Conservation (phyloP, 148 eudicot species). For the Diospyros kaki region DNA sequence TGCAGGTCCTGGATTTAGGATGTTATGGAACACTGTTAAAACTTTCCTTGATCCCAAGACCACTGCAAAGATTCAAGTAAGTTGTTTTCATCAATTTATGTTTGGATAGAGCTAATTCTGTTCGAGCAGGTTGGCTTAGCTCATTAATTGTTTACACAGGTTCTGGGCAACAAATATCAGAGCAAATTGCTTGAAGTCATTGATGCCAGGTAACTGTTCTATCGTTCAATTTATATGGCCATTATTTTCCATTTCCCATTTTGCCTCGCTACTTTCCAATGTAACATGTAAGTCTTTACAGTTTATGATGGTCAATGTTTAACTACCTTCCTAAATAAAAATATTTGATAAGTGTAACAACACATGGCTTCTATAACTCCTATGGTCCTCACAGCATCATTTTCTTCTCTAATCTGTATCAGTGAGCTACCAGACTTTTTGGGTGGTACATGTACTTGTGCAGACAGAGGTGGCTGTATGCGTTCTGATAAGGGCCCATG, state of each 20-base stretch:
- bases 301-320: background rate
- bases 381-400: constrained; percentile 5
- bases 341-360: background rate
- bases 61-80: constrained; percentile 85
- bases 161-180: constrained; percentile 83
- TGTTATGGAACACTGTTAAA: constrained; percentile 84
- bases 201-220: constrained; percentile 63
- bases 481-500: constrained; percentile 95
- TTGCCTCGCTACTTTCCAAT: background rate
- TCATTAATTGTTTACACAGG: constrained; percentile 37
- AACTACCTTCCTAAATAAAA: background rate
- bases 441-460: constrained; percentile 85
- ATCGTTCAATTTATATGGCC: constrained; percentile 34
- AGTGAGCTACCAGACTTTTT: constrained; percentile 90
- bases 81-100: constrained; percentile 9
- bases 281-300: background rate
- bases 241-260: background rate
- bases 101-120: background rate
- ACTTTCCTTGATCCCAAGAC: constrained; percentile 92
- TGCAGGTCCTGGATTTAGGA: constrained; percentile 91
- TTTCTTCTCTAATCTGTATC: constrained; percentile 19
- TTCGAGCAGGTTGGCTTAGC: background rate
- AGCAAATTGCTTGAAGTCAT: constrained; percentile 87
- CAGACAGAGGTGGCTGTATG: constrained; percentile 80
- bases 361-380: background rate